Evolutionary conservation across 805 yeast species (phyloP).

Genomic region (Suhomyces emberorum): DNA sequence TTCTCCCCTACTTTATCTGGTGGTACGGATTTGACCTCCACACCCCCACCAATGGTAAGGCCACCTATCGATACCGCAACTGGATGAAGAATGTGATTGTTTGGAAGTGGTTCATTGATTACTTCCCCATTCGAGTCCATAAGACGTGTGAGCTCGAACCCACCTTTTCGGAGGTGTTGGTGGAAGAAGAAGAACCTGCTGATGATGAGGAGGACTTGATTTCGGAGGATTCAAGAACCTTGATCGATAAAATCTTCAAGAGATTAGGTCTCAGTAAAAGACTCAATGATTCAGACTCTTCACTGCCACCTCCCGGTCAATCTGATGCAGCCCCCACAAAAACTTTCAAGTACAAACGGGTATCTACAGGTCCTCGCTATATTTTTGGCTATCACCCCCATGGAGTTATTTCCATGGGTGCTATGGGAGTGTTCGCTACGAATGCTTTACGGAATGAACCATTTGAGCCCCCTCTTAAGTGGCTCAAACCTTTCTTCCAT

Average conservation of each 20-base stretch:
- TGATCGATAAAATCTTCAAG: constrained; percentile 34
- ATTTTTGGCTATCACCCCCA: constrained; percentile 95
- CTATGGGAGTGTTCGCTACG: constrained; percentile 78
- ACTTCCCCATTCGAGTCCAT: constrained; percentile 75
- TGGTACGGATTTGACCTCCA: constrained; percentile 55
- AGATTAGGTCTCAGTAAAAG: constrained; percentile 36
- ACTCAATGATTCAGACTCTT: constrained; percentile 27
- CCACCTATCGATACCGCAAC: constrained; percentile 51
- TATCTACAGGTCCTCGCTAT: constrained; percentile 66
- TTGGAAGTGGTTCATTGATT: constrained; percentile 72
- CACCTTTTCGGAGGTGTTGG: constrained; percentile 49
- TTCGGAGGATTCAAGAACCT: constrained; percentile 34
- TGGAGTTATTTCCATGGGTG: constrained; percentile 92
- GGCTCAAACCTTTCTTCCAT: constrained; percentile 36
- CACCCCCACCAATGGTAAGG: constrained; percentile 74
- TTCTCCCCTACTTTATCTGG: constrained; percentile 58
- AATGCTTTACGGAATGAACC: constrained; percentile 43
- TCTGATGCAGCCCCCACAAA: constrained; percentile 5
- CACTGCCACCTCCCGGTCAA: constrained; percentile 8
- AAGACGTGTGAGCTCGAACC: constrained; percentile 71
- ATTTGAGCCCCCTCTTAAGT: constrained; percentile 31
- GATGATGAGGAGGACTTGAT: constrained; percentile 44
- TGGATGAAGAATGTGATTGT: constrained; percentile 54
- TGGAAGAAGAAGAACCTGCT: constrained; percentile 21
- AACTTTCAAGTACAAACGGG: constrained; percentile 19